phyloP scores from a whole-genome alignment of 805 yeast species.

The Candida suzukii region DNA sequence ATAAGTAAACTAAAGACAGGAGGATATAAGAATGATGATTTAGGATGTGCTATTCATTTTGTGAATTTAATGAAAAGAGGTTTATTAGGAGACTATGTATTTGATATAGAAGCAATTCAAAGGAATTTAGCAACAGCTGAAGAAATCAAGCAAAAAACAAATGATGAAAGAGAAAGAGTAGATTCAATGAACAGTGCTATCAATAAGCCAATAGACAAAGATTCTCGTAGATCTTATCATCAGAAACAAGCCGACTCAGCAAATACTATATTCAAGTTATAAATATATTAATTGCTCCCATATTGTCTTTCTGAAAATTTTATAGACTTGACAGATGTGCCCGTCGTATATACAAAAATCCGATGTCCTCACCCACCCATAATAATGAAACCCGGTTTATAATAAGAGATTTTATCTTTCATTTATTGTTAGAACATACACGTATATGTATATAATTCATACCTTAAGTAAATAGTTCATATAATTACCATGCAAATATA shows the following conservation, averaged over 20 bases:
- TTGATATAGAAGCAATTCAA: conserved; percentile 17
- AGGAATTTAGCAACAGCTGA: conserved; percentile 1
- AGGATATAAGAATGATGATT: conserved; percentile 36
- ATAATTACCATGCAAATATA: too few relatives aligned
- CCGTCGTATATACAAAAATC: too few relatives aligned
- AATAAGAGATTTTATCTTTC: too few relatives aligned
- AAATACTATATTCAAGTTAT: conserved; percentile 1
- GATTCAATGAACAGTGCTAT: conserved; percentile 2
- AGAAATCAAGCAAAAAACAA: conserved; percentile 4
- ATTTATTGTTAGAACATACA: too few relatives aligned
- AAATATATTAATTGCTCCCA: too few relatives aligned
- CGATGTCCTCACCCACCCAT: too few relatives aligned
- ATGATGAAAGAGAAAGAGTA: conserved; percentile 11
- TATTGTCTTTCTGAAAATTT: too few relatives aligned
- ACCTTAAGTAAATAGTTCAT: too few relatives aligned
- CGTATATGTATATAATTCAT: too few relatives aligned
- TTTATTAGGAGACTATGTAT: conserved; percentile 26
- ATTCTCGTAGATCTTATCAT: background rate
- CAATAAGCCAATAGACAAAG: background rate
- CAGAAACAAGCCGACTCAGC: conserved; percentile 1
- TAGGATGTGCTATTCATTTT: conserved; percentile 60
- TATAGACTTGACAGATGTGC: too few relatives aligned
- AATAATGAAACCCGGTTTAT: too few relatives aligned
- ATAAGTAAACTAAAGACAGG: conserved; percentile 17
- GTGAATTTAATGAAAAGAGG: conserved; percentile 57